These are phyloP conservation scores for Lobosporangium transversale DNA, from an alignment of 192 early-diverging fungal species.

Conservation along the genomic window DNA sequence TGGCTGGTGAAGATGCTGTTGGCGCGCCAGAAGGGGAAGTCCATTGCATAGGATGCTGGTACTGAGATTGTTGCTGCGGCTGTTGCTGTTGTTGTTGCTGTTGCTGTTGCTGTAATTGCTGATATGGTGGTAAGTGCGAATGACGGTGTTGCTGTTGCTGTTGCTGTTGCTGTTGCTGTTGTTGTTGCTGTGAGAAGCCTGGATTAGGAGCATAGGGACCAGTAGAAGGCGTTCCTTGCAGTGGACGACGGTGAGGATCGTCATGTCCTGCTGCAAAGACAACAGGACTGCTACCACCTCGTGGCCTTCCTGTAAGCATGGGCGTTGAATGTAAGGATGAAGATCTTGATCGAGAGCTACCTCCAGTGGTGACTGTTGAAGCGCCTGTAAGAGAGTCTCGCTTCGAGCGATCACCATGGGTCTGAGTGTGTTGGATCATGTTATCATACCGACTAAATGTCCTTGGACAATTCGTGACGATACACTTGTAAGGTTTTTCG, in stretches of 20 bases:
- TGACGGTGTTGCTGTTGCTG: conserved; percentile 14
- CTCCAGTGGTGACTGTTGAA: not conserved
- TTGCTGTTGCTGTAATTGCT: conserved; percentile 14
- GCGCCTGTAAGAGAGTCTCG: conserved; percentile 34
- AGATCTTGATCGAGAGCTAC: conserved; percentile 14
- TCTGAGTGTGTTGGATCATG: conserved; percentile 78
- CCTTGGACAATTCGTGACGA: conserved; percentile 63
- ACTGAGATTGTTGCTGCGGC: conserved; percentile 1
- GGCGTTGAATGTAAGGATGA: conserved; percentile 41
- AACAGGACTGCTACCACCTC: conserved; percentile 38
- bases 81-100: conserved; percentile 5
- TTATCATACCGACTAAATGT: conserved; percentile 78
- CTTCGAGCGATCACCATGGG: conserved; percentile 56
- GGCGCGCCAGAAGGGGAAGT: conserved; percentile 15
- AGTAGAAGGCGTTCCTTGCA: conserved; percentile 10
- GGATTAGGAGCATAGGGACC: too few species aligned
- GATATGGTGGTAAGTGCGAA: not conserved
- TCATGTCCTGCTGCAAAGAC: conserved; percentile 32
- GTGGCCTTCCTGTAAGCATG: conserved; percentile 14
- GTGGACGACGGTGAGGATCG: conserved; percentile 12
- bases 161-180: conserved; percentile 10
- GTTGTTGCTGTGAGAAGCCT: conserved; percentile 17
- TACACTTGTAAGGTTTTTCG: conserved; percentile 72
- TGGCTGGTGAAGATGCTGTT: not conserved
- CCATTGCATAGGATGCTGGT: conserved; percentile 18